phyloP scores from a whole-genome alignment of 2,329 filamentous ascomycete species.

The Trematosphaeria pertusa region DNA sequence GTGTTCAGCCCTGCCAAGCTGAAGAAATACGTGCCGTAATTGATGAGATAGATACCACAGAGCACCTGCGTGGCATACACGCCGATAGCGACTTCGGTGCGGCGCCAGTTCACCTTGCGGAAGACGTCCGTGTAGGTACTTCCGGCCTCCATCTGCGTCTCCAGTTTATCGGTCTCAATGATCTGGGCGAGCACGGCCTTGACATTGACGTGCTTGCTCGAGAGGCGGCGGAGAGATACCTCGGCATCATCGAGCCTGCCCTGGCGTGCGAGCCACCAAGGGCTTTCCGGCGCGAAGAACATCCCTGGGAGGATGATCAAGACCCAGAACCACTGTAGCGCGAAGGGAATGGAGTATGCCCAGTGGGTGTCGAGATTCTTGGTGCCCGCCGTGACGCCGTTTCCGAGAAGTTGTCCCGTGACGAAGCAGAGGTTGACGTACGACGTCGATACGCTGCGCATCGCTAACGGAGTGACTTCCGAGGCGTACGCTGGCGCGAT shows the following conservation, averaged over 20 bases:
- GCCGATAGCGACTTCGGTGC: slow-evolving; percentile 71
- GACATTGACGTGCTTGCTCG: slow-evolving; percentile 55
- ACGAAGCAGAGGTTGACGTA: slow-evolving; percentile 70
- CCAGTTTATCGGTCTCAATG: slow-evolving; percentile 80
- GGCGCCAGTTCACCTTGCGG: slow-evolving; percentile 73
- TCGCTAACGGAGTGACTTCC: slow-evolving; percentile 66
- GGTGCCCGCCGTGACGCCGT: slow-evolving; percentile 48
- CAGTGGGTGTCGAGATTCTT: slow-evolving; percentile 57
- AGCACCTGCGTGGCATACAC: slow-evolving; percentile 54
- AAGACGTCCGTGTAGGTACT: slow-evolving; percentile 82
- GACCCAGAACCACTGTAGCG: slow-evolving; percentile 77
- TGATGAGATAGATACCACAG: slow-evolving; percentile 50
- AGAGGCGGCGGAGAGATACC: slow-evolving; percentile 68
- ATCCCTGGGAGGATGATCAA: slow-evolving; percentile 69
- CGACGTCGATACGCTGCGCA: slow-evolving; percentile 65
- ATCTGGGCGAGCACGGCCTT: slow-evolving; percentile 78
- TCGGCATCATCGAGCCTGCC: slow-evolving; percentile 70
- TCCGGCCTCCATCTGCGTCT: slow-evolving; percentile 63
- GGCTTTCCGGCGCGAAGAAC: slow-evolving; percentile 71
- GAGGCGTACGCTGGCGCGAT: slow-evolving; percentile 68
- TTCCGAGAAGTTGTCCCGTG: slow-evolving; percentile 65
- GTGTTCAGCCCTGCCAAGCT: slow-evolving; percentile 49
- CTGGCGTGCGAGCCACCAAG: slow-evolving; percentile 76
- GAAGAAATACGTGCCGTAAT: slow-evolving; percentile 54
- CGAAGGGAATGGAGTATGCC: slow-evolving; percentile 69